Evolutionary conservation across 768 basidiomycete genomes (phyloP).

Genomic region (Lactarius sp.): DNA sequence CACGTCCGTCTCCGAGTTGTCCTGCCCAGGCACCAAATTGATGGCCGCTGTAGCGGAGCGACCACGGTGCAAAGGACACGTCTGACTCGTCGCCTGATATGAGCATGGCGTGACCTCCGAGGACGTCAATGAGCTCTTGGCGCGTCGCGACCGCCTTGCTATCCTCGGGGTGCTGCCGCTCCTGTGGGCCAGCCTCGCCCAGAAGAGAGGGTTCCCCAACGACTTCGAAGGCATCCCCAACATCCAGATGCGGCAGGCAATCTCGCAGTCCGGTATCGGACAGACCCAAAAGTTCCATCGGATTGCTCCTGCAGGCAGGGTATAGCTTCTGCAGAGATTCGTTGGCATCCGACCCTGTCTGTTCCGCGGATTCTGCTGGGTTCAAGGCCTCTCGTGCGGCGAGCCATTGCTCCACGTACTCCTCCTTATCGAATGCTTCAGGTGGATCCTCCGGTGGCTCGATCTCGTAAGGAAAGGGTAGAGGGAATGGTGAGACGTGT

Average conservation of each 20-base stretch:
- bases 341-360: slow-evolving; percentile 29
- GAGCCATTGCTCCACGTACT: slow-evolving; percentile 76
- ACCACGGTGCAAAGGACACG: slow-evolving; percentile 58
- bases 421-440: slow-evolving; percentile 48
- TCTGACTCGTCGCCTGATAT: slow-evolving; percentile 41
- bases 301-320: slow-evolving; percentile 44
- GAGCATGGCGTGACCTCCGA: slow-evolving; percentile 72
- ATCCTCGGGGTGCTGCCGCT: slow-evolving; percentile 27
- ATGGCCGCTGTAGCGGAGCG: slow-evolving; percentile 86
- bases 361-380: slow-evolving; percentile 27
- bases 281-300: slow-evolving; percentile 62
- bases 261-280: slow-evolving; percentile 65
- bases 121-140: slow-evolving; percentile 72
- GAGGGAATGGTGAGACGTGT: slow-evolving; percentile 77
- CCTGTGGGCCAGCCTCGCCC: slow-evolving; percentile 28
- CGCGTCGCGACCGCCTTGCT: slow-evolving; percentile 43
- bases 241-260: slow-evolving; percentile 78
- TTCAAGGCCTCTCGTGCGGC: slow-evolving; percentile 54
- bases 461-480: slow-evolving; percentile 80
- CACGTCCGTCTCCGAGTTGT: slow-evolving; percentile 93
- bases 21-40: slow-evolving; percentile 90
- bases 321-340: slow-evolving; percentile 43
- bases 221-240: slow-evolving; percentile 72
- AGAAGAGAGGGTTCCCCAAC: slow-evolving; percentile 59
- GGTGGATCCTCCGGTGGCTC: slow-evolving; percentile 48